phyloP scores from a whole-genome alignment of 495 filamentous ascomycete species.

The Aspergillus bridgeri region DNA sequence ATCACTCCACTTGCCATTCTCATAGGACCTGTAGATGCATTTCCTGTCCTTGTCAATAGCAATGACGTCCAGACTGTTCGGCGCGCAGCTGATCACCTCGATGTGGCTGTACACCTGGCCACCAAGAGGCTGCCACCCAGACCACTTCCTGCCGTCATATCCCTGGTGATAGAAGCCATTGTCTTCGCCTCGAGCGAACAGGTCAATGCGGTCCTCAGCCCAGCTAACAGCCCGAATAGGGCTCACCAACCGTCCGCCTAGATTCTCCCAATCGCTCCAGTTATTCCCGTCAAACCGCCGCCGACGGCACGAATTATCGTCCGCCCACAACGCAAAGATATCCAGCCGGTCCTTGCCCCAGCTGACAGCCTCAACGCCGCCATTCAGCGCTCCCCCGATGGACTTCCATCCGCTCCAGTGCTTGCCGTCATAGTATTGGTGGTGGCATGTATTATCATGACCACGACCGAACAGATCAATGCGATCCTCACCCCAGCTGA shows the following conservation, averaged over 20 bases:
- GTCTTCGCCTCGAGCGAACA: background rate
- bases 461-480: background rate
- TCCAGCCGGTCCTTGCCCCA: background rate
- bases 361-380: background rate
- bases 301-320: background rate
- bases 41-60: background rate
- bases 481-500: background rate
- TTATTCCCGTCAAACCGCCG: background rate
- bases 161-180: background rate
- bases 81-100: background rate
- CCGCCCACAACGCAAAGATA: background rate
- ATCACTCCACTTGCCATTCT: background rate
- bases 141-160: background rate
- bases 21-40: background rate
- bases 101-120: background rate
- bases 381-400: background rate
- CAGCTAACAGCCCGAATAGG: background rate
- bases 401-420: background rate
- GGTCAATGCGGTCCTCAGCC: background rate
- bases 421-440: background rate
- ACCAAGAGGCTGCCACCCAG: background rate
- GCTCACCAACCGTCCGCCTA: background rate
- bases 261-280: background rate
- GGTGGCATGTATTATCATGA: background rate
- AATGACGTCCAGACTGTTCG: background rate